phyloP scores from a whole-genome alignment of 2,329 filamentous ascomycete species.

The Tolypocladium pustulatum region DNA sequence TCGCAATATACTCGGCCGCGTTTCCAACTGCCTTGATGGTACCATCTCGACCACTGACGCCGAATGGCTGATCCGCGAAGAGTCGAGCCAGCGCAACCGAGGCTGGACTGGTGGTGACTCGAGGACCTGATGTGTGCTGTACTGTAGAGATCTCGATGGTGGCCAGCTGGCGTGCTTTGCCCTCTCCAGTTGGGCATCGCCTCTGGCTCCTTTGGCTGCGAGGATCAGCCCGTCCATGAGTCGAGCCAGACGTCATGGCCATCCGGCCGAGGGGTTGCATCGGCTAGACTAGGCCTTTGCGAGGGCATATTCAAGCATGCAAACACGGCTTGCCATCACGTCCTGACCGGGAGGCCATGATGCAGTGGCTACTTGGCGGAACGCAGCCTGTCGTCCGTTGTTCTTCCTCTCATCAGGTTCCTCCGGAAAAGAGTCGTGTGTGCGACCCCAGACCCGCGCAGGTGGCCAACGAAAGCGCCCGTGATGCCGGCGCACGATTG shows the following conservation, averaged over 20 bases:
- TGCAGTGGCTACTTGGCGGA: not conserved
- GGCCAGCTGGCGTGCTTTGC: not conserved
- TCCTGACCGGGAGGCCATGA: not conserved
- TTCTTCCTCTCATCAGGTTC: too few species aligned
- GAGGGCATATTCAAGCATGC: not conserved
- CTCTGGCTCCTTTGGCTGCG: not conserved
- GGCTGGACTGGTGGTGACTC: not conserved
- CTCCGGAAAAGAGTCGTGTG: too few species aligned
- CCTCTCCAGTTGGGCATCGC: not conserved
- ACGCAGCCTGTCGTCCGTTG: too few species aligned
- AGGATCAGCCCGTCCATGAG: not conserved
- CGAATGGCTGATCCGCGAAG: not conserved
- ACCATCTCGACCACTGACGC: too few species aligned
- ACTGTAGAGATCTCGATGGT: not conserved
- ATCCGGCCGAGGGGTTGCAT: not conserved
- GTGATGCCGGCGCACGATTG: not conserved
- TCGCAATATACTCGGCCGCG: not conserved
- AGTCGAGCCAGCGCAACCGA: not conserved
- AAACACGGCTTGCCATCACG: not conserved
- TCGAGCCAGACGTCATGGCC: not conserved
- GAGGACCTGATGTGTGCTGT: too few species aligned
- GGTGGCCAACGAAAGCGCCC: not conserved
- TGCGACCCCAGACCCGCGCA: not conserved
- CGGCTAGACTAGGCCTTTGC: not conserved
- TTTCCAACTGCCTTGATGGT: too few species aligned